Conservation (phyloP, 371 early-diverging fungal species). For the Apophysomyces trapeziformis region DNA sequence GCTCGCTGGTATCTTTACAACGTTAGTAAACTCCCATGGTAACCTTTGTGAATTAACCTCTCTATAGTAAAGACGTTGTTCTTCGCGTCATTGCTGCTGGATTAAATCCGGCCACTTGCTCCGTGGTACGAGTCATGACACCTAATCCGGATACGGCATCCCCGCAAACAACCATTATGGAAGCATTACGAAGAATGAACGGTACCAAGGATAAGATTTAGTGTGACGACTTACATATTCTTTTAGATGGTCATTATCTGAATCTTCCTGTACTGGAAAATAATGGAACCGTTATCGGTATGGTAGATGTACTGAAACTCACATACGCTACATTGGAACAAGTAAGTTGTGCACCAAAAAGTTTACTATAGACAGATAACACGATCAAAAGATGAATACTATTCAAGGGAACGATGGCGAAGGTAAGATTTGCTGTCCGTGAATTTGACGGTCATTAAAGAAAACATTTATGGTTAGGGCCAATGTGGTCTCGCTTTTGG, state of each 20-base stretch:
- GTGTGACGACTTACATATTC: background rate
- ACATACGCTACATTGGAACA: constrained; percentile 80
- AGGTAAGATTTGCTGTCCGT: constrained; percentile 14
- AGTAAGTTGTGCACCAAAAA: constrained; percentile 19
- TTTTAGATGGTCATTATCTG: constrained; percentile 67
- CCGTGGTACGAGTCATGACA: constrained; percentile 94
- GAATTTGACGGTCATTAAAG: background rate
- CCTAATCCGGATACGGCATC: constrained; percentile 92
- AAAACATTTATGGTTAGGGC: constrained; percentile 19
- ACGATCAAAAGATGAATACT: constrained; percentile 30
- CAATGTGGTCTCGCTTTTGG: constrained; percentile 55
- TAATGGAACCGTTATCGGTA: constrained; percentile 70
- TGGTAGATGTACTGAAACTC: constrained; percentile 90
- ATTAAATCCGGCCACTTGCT: constrained; percentile 84
- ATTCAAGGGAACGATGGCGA: constrained; percentile 52
- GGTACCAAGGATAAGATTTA: constrained; percentile 38
- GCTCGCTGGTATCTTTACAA: constrained; percentile 91
- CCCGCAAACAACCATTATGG: constrained; percentile 78
- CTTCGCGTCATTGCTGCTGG: constrained; percentile 92
- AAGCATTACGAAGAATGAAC: constrained; percentile 92
- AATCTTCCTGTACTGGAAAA: constrained; percentile 87
- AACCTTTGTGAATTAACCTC: background rate
- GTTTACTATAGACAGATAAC: background rate
- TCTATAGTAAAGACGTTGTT: constrained; percentile 76
- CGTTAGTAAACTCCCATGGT: constrained; percentile 18